Evolutionary conservation across 208 protist species (phyloP), one percentile per base, ranked within the genome.

Genomic region (Phytomonas sp.): DNA sequence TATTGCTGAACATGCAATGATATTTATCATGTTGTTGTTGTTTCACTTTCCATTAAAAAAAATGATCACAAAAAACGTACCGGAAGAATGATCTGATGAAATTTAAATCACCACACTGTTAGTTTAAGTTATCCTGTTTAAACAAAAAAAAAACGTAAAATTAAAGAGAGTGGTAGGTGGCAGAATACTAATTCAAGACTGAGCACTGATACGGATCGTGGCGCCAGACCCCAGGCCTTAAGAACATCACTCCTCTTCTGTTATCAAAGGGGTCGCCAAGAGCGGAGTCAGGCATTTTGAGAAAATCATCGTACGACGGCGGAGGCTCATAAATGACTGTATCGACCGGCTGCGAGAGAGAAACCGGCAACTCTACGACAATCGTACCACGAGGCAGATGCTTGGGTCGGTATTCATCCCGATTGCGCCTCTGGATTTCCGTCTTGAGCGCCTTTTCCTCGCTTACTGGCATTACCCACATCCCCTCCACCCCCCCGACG

Each of bases 321-420:
- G 23, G 49, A 59, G 52, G 29, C 0, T 49, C 7, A 26, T 26
- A 56, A 4, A 11, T 26, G 19, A 19, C 19, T 0, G 19, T 5
- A 23, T 59, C 31, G 42, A n/a, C 14, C 52, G 49, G 52, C 16
- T 33, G 36, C n/a, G 62, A 23, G 52, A 63, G 0, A 31, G 63
- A 30, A 8, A 45, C 71, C 10, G 86, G 78, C 45, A 74, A 71
- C 69, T 92, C 83, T 42, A 88, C 77, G 33, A 89, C 87, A 30
- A 92, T 77, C 42, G 79, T 79, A 45, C 76, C 79, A 37, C 87
- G 87, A 30, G 87, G 87, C 74, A 92, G 75, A 74, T 89, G 76
- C 69, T 86, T 86, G n/a, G 60, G 76, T 69, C 82, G 81, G 8
- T 71, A 68, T 29, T 70, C 31, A 4, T 61, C 56, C 40, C 56